Base-by-base conservation (phyloP, 805 yeast species). In the Candida odintsovae region DNA sequence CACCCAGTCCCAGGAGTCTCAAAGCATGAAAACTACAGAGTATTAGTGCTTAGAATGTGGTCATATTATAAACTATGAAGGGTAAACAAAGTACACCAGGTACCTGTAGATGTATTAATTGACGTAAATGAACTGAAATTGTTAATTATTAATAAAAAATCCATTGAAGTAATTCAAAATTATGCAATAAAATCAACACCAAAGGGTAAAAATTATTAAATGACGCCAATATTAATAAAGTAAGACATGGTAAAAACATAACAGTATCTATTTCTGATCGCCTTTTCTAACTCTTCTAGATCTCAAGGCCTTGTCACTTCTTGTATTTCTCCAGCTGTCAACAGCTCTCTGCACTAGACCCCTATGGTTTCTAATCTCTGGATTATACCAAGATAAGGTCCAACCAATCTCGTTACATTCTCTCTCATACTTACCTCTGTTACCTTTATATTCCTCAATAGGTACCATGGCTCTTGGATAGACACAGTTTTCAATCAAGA, bases 291-390 rank as follows among this genome's bases (percentile, higher is more conserved):
- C 76, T 37, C 78, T 62, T 40, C 79, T 67, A 1, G 59, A 54
- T 42, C 76, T 61, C 40, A 66, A 57, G 4, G 63, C 58, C 16
- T 66, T 65, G 44, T 74, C 75, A 9, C 62, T 56, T 50, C 74
- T 64, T 6, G 77, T 68, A 55, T 75, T 75, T 51, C 80, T 64
- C 77, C 77, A 76, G 7, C 71, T 63, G 49, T 75, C 80, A 15
- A 75, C 80, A 1, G 80, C 79, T 26, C 79, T 63, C 52, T 75
- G 80, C 15, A 73, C 66, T 15, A 76, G 56, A 1, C 80, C 80
- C 23, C 77, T 63, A 26, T 70, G 69, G 41, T 59, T 59, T 22
- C 71, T 64, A n/a, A 76, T 59, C 20, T 63, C 63, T 0, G 76
- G 72, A 50, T 75, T 75, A 33, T 65, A 57, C 56, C 59, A 64